Base-by-base conservation (phyloP, 106 monocot species). In the Acorus gramineus region DNA sequence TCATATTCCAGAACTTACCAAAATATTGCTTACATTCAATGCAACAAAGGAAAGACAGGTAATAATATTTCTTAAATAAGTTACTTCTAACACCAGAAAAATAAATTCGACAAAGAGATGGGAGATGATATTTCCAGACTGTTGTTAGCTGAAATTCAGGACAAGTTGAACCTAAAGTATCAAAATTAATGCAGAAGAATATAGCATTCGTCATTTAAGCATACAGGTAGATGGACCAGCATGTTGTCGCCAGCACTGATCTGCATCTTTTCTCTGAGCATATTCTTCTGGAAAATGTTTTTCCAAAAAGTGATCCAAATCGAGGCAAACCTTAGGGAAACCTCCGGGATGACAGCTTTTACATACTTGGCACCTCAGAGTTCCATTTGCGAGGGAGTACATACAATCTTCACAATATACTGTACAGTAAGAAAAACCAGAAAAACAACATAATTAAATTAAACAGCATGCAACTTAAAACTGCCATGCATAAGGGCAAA, bases 341-440 rank as follows among this genome's bases (percentile, higher is more conserved):
- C 60, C 43, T 7, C 73, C 73, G 9, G 66, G 73, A 52, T 74
- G 73, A 4, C 66, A 5, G 4, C n/a, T 60, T 66, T 57, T 13
- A 53, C 73, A 74, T 3, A 55, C 28, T 66, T 11, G 73, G 46
- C 73, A 74, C 61, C 47, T 66, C 11, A 50, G 50, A 5, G 3
- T 51, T 51, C 47, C 66, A 51, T 11, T 59, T 12, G 6, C 12
- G 4, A 66, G 59, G 52, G 11, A 11, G 28, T 28, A 8, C 11
- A 53, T 13, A 59, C 66, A 74, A 44, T 6, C 14, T 66, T 74
- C 73, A 53, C 73, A 74, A 53, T 58, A 74, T 44, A 11, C 73
- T 73, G 57, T 14, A 47, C n/a, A 7, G 11, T 13, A 59, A 49
- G 47, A 50, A 3, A 61, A 61, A 61, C 11, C 45, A 8, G 28